Percentiles rank a stretch among this genome's conserved stretches.
phyloP scores from a whole-genome alignment of 495 filamentous ascomycete species.

The Penicillium desertorum region DNA sequence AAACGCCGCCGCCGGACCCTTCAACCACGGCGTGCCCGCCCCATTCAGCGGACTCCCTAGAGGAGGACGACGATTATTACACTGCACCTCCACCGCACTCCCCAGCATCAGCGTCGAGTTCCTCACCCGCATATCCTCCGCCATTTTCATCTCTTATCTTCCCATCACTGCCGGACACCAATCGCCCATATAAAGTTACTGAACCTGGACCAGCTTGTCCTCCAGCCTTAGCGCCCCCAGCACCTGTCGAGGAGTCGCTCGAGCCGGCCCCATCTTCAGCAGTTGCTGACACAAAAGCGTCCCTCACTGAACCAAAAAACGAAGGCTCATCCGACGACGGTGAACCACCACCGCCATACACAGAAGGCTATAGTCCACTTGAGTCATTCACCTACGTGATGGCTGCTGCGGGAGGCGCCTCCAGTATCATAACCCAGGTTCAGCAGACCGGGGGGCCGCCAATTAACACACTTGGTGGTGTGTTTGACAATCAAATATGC shows the following conservation, averaged over 20 bases:
- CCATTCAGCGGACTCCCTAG: constrained; percentile 43
- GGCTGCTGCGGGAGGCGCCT: constrained; percentile 92
- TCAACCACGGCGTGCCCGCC: constrained; percentile 61
- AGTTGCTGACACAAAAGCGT: constrained; percentile 78
- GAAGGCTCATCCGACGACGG: constrained; percentile 73
- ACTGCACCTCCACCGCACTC: constrained; percentile 62
- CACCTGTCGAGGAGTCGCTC: constrained; percentile 38
- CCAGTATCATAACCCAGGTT: constrained; percentile 98
- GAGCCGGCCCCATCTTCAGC: constrained; percentile 53
- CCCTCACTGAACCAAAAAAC: constrained; percentile 73
- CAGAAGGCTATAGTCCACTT: constrained; percentile 89
- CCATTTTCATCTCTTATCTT: constrained; percentile 67
- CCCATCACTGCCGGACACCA: constrained; percentile 40
- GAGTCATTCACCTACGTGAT: constrained; percentile 95
- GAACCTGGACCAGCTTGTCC: constrained; percentile 58
- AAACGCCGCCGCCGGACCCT: constrained; percentile 62
- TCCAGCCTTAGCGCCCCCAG: constrained; percentile 56
- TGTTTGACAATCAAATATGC: constrained; percentile 18
- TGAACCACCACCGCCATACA: constrained; percentile 94
- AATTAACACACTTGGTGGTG: constrained; percentile 86
- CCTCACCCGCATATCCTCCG: constrained; percentile 55
- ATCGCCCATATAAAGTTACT: constrained; percentile 49
- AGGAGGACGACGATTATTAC: constrained; percentile 53
- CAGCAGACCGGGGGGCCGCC: constrained; percentile 84
- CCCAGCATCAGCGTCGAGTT: constrained; percentile 63